Evolutionary conservation across 2,329 filamentous ascomycete species (phyloP), one percentile per base, ranked within the genome.

Genomic region (Hymenoscyphus occultus): DNA sequence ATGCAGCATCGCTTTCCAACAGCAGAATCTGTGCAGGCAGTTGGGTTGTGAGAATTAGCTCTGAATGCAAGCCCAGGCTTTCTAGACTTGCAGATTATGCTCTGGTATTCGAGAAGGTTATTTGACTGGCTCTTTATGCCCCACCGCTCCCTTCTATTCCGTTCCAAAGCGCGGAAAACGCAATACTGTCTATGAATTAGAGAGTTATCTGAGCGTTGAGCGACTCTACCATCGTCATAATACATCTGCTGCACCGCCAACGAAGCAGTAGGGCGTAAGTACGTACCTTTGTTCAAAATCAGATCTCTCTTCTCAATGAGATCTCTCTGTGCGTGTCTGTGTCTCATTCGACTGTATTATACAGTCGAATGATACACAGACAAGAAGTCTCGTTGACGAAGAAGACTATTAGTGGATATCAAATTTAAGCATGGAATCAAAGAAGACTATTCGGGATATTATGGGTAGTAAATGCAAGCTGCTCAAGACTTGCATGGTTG

Each of bases 221-320:
- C 10, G 3, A n/a, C 14, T n/a, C 3, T 10, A 9, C 13, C 56
- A 31, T 28, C 14, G 19, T 39, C 51, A 56, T 64, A 61, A 64
- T 58, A 35, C 61, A 64, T 56, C 64, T 65, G 57, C 66, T 62
- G 67, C 67, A 71, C 68, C 68, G 68, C 67, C 65, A 68, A 57
- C 60, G 58, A 67, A 60, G 59, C 45, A 59, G 63, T 28, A 59
- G 32, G 64, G 56, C 22, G 48, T 59, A 61, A 56, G 62, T 66
- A 48, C 66, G 65, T 67, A 71, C 69, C 65, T 57, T 10, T 70
- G 62, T 56, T 51, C 42, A 51, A 60, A 68, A 65, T 65, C 68
- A 68, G 65, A 14, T 54, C 22, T 22, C 22, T 45, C 5, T 19
- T 9, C 19, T 22, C 45, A 51, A 22, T 51, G 19, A 51, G 45